Base-by-base conservation (phyloP, 768 basidiomycete genomes). In the Gautieria morchelliformis region DNA sequence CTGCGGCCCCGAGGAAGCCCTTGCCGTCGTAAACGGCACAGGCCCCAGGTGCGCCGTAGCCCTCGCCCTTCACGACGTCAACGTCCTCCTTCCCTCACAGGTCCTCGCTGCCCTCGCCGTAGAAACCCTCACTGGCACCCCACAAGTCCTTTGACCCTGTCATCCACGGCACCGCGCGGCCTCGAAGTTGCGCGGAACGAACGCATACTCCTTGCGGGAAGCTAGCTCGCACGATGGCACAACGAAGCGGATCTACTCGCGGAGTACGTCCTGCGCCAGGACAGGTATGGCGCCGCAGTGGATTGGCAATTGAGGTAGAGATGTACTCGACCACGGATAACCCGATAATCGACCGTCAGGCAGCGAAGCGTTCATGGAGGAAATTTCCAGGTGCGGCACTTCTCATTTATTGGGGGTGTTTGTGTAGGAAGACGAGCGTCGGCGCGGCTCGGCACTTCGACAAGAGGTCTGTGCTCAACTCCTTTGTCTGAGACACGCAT, bases 321-420 rank as follows among this genome's bases (percentile, higher is more conserved):
- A 49, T 64, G 56, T 65, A 67, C 51, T 59, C 64, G 17, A 69
- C 68, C 24, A 69, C 68, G 10, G 68, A 69, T 56, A 69, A 69
- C 61, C 68, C 67, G 14, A 61, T 68, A n/a, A 57, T 68, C 52
- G 67, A 67, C 58, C 48, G 5, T 17, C 3, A 22, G n/a, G 6
- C 17, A 33, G 51, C 19, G 37, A 17, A 39, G 51, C 19, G 51
- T 39, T 2, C 27, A 33, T 52, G 51, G 48, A 3, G 48, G 48
- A 4, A 49, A 49, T n/a, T 49, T 49, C 24, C 48, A 49, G 48
- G 35, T 37, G 14, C 9, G 9, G 35, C 27, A 3, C 27, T 37
- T n/a, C n/a, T n/a, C n/a, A n/a, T n/a, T n/a, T n/a, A n/a, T n/a
- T n/a, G n/a, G n/a, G n/a, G n/a, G n/a, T n/a, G n/a, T n/a, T n/a